Evolutionary conservation across 1,139 yeast genomes (phyloP), one percentile per base, ranked within the genome.

Genomic region (Insectozyma bohioensis): DNA sequence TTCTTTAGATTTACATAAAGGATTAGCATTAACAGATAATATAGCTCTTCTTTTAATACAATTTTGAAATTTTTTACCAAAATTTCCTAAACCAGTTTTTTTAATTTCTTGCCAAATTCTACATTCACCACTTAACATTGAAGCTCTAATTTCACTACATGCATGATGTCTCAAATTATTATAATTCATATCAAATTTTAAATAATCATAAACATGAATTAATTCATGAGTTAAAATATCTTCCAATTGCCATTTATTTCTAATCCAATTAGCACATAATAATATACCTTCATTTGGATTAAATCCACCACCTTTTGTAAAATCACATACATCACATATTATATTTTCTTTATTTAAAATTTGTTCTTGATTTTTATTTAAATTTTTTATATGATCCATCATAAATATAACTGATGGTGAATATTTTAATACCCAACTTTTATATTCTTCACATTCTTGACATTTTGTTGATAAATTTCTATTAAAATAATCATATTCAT

Each of bases 91-190:
- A 1, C 80, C 80, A 29, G 75, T 81, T 51, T 83, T 75, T 41
- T 76, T 74, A 45, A 92, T 80, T 55, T 92, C 96, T 48, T 84
- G 85, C 77, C 84, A 76, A 49, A 92, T 79, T 22, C 97, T 74
- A 59, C 99, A 92, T 54, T 92, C 99, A 6, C 99, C 99, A 50
- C 95, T 85, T 23, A 92, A 67, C 52, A 86, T 82, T 10, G 95
- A 83, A 0, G 98, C 98, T 40, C 99, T 70, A 33, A 92, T 87
- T 60, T 92, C 98, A 1, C 97, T 83, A 58, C 98, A 94, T 0
- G 98, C 98, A 55, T 92, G 98, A 52, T 92, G 98, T 50, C 78
- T 78, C 52, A 94, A 66, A 56, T 92, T 78, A 36, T 72, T 56
- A 80, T 95, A 83, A 55, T 92, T 85, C 7, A 92, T 87, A 35